These are phyloP conservation scores for Fabrea salina DNA, from an alignment of 169 alveolate genomes.

Conservation along the genomic window DNA sequence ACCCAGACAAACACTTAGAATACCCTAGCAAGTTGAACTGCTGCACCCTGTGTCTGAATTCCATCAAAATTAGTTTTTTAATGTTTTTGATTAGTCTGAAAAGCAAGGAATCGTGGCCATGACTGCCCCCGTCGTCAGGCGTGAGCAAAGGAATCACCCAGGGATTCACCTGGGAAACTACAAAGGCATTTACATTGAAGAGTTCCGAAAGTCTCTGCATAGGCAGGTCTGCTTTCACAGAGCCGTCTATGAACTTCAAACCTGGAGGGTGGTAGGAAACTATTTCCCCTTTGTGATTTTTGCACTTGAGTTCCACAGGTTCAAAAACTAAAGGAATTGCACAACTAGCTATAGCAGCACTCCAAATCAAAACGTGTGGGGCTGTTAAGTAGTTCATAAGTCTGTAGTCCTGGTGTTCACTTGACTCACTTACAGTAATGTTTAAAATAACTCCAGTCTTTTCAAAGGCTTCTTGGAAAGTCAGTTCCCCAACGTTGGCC, in stretches of 20 bases:
- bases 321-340: constrained; percentile 65
- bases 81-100: constrained; percentile 28
- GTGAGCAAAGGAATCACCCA: constrained; percentile 55
- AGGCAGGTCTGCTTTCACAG: constrained; percentile 61
- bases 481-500: constrained; percentile 51
- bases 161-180: constrained; percentile 66
- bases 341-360: constrained; percentile 64
- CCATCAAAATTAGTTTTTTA: constrained; percentile 42
- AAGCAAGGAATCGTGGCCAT: constrained; percentile 52
- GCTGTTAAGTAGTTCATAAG: constrained; percentile 67
- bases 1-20: constrained; percentile 4
- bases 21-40: constrained; percentile 38
- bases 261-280: constrained; percentile 37
- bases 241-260: constrained; percentile 54
- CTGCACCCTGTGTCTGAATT: constrained; percentile 41
- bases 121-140: constrained; percentile 20
- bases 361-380: constrained; percentile 66
- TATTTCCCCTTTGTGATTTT: constrained; percentile 47
- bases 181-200: constrained; percentile 65
- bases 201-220: constrained; percentile 65
- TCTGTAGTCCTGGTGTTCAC: constrained; percentile 40
- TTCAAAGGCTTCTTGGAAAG: constrained; percentile 70
- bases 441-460: constrained; percentile 57
- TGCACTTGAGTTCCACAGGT: constrained; percentile 64
- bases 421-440: constrained; percentile 53